Base-by-base conservation (phyloP, 768 basidiomycete species). In the Lentinula lateritia region DNA sequence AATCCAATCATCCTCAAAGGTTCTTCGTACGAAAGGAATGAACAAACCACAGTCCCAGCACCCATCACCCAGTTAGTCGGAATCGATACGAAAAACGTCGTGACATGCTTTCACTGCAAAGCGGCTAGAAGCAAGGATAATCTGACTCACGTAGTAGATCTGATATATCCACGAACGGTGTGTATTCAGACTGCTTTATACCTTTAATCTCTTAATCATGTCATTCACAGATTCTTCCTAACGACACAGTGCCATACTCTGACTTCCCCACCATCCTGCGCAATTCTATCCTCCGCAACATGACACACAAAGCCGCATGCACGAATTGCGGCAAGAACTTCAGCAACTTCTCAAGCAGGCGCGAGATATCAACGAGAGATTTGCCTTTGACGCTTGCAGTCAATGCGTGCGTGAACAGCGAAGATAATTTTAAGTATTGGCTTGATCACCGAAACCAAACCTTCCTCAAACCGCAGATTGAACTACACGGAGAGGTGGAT, bases 21-120 rank as follows among this genome's bases (percentile, higher is more conserved):
- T n/a, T 57, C 68, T 39, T 58, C 69, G 54, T 54, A 56, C 52
- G 66, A 56, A 35, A 63, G 63, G 28, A 54, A 65, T 20, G 43
- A 64, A 39, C 58, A 66, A 23, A 38, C 28, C n/a, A 74, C 80
- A 4, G 74, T 78, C 3, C 78, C 86, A 2, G 84, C 93, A 4
- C 91, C 92, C 1, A 80, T 98, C 18, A 91, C 93, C 2, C 95
- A 98, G 68, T 76, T 98, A 0, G 73, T 95, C 39, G 93, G 93
- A 2, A 80, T 98, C 52, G 84, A 89, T 62, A 87, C 88, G 9
- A 87, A 83, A 69, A 95, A 87, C 52, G 73, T 88, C 50, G 86
- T 88, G 45, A 83, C 82, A 2, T 98, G 97, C 71, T 72, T 79
- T 65, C 83, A 76, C 64, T 98, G 97, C 74, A 85, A 88, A 61